Conservation (phyloP, 148 eudicot genomes). For the Rheum nobile region DNA sequence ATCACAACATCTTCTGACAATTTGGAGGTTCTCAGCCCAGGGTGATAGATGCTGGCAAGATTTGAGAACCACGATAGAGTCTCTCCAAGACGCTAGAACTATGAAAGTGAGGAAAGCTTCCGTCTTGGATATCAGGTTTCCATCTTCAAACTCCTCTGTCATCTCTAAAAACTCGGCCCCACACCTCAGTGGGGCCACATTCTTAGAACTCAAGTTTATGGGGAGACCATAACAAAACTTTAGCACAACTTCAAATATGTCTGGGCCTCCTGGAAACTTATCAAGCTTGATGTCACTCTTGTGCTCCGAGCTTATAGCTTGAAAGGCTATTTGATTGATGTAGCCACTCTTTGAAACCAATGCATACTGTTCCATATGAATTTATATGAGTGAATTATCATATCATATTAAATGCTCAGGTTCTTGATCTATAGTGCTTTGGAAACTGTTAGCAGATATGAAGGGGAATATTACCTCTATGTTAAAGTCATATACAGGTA, state of each 20-base stretch:
- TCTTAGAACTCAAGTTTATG: slow-evolving; percentile 35
- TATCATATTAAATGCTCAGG: background rate
- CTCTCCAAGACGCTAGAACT: slow-evolving; percentile 62
- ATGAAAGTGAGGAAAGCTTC: slow-evolving; percentile 62
- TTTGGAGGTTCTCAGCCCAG: slow-evolving; percentile 70
- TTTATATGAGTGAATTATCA: background rate
- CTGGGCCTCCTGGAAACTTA: slow-evolving; percentile 56
- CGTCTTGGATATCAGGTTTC: slow-evolving; percentile 50
- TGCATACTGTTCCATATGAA: slow-evolving; percentile 36
- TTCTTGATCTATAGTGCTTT: background rate
- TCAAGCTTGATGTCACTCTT: slow-evolving; percentile 40
- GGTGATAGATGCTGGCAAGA: slow-evolving; percentile 56
- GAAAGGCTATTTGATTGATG: slow-evolving; percentile 28
- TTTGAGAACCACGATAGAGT: slow-evolving; percentile 48
- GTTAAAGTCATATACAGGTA: background rate
- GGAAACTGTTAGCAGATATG: background rate
- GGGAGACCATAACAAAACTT: slow-evolving; percentile 58
- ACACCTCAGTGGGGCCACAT: slow-evolving; percentile 52
- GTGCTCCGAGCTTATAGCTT: slow-evolving; percentile 20
- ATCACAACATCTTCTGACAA: slow-evolving; percentile 62
- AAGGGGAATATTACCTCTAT: background rate
- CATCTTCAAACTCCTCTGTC: slow-evolving; percentile 71
- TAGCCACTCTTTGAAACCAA: slow-evolving; percentile 57
- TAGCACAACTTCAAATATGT: slow-evolving; percentile 33
- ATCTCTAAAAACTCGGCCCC: slow-evolving; percentile 64